These are phyloP conservation scores for Senna siamea DNA, from an alignment of 306 rosid genomes.

Conservation along the genomic window DNA sequence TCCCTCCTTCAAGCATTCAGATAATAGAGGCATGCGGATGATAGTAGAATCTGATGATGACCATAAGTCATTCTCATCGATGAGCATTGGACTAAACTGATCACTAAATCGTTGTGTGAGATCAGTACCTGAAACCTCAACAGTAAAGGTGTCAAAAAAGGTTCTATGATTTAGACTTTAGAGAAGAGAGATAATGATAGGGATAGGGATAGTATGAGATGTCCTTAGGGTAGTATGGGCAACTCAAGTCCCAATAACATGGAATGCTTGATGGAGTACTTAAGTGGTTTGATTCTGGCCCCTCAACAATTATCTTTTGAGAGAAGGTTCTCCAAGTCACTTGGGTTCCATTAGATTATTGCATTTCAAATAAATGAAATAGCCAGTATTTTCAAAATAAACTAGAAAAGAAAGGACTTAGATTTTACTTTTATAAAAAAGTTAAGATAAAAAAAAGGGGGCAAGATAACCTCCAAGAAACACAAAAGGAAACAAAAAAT, in stretches of 20 bases:
- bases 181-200: constrained; percentile 18
- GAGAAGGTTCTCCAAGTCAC: too few species aligned
- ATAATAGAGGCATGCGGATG: constrained; percentile 92
- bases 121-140: constrained; percentile 78
- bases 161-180: constrained; percentile 20
- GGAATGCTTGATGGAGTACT: too few species aligned
- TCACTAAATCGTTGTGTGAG: constrained; percentile 76
- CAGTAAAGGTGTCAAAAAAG: constrained; percentile 22
- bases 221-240: too few species aligned
- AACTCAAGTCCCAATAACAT: too few species aligned
- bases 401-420: not conserved
- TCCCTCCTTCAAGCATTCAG: constrained; percentile 67
- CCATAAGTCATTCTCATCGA: constrained; percentile 69
- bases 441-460: not conserved
- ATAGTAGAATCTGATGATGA: constrained; percentile 78
- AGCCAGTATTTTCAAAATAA: constrained; percentile 27
- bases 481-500: too few species aligned
- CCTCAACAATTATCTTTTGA: too few species aligned
- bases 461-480: not conserved
- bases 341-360: too few species aligned
- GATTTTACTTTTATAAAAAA: constrained; percentile 11
- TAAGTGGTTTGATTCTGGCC: too few species aligned
- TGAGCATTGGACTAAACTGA: constrained; percentile 89
- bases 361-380: constrained; percentile 10
- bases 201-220: too few species aligned